Evolutionary conservation across 2,329 filamentous ascomycete genomes (phyloP).

Genomic region (Xylariaceae sp.): DNA sequence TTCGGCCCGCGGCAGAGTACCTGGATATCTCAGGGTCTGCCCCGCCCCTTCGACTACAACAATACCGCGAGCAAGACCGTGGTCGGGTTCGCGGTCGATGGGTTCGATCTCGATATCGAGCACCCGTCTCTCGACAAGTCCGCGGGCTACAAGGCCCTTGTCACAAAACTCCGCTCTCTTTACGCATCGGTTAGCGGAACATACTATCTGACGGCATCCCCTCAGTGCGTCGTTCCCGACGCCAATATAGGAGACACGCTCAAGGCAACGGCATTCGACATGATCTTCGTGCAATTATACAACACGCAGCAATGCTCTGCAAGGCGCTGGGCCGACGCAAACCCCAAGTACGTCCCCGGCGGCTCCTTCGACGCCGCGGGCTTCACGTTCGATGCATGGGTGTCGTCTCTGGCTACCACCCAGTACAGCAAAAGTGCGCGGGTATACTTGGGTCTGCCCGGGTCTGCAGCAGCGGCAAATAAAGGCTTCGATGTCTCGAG

Average conservation of each 20-base stretch:
- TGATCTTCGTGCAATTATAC: constrained; percentile 58
- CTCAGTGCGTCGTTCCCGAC: constrained; percentile 54
- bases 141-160: constrained; percentile 42
- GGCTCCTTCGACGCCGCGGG: constrained; percentile 24
- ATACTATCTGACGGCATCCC: constrained; percentile 52
- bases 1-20: constrained; percentile 47
- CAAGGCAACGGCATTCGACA: constrained; percentile 44
- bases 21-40: constrained; percentile 42
- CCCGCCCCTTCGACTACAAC: constrained; percentile 40
- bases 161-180: constrained; percentile 36
- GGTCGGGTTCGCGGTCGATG: constrained; percentile 39
- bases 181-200: constrained; percentile 31
- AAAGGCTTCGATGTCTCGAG: constrained; percentile 47
- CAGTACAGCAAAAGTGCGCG: constrained; percentile 48
- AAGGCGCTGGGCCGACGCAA: constrained; percentile 39
- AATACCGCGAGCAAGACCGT: constrained; percentile 14
- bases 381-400: constrained; percentile 56
- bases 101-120: constrained; percentile 45
- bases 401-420: constrained; percentile 43
- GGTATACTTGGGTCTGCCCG: constrained; percentile 54
- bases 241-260: constrained; percentile 40
- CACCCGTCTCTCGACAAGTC: constrained; percentile 40
- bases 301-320: constrained; percentile 52
- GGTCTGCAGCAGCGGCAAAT: constrained; percentile 37
- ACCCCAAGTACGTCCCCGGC: constrained; percentile 40